Evolutionary conservation across 371 early-diverging fungal species (phyloP).

Genomic region (Zychaea mexicana): DNA sequence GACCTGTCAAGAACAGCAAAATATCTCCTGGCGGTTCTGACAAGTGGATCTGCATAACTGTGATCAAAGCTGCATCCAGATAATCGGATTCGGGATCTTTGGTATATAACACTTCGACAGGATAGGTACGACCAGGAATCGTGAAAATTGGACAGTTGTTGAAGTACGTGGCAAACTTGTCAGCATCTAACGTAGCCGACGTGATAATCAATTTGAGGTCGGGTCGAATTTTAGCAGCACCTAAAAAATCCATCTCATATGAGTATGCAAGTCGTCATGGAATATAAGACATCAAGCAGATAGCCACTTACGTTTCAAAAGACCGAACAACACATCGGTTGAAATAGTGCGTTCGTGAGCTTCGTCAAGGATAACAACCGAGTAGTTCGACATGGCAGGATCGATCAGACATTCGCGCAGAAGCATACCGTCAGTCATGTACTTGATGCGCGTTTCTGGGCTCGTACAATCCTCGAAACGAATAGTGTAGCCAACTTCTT

Average conservation of each 20-base stretch:
- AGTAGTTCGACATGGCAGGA: constrained; percentile 81
- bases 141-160: constrained; percentile 94
- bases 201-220: constrained; percentile 96
- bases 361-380: constrained; percentile 98
- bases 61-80: constrained; percentile 89
- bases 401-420: constrained; percentile 96
- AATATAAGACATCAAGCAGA: background rate
- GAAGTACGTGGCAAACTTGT: constrained; percentile 91
- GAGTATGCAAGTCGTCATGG: background rate
- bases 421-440: constrained; percentile 99
- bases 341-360: constrained; percentile 99
- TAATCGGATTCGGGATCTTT: constrained; percentile 96
- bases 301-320: constrained; percentile 71
- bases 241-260: too few species aligned
- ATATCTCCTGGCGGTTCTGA: constrained; percentile 97
- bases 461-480: constrained; percentile 98
- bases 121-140: constrained; percentile 96
- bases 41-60: constrained; percentile 96
- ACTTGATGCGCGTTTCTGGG: constrained; percentile 94
- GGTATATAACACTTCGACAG: constrained; percentile 93
- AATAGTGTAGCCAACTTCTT: constrained; percentile 98
- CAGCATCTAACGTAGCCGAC: constrained; percentile 97
- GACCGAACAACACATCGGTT: constrained; percentile 98
- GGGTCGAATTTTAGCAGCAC: constrained; percentile 78
- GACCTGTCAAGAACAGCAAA: constrained; percentile 97